Evolutionary conservation across 345 rosid species (phyloP).

Genomic region (Dipteronia dyeriana): DNA sequence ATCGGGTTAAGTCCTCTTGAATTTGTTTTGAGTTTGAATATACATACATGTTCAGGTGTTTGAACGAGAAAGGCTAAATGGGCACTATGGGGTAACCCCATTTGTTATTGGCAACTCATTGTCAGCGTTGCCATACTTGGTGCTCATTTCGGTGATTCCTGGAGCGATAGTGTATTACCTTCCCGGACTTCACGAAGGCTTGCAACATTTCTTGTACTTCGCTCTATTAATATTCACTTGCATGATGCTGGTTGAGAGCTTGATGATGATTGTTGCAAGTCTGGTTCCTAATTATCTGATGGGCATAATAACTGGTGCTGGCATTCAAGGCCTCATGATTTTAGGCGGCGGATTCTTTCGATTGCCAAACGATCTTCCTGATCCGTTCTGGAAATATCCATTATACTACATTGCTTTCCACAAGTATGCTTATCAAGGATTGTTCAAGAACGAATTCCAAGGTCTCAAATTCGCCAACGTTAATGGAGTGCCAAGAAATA

Average conservation of each 20-base stretch:
- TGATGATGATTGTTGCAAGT: conserved; percentile 61
- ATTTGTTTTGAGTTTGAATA: too few relatives aligned
- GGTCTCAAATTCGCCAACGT: conserved; percentile 31
- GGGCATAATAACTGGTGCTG: conserved; percentile 58
- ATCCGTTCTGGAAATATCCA: conserved; percentile 46
- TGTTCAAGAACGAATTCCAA: conserved; percentile 55
- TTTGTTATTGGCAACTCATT: conserved; percentile 48
- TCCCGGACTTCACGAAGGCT: conserved; percentile 39
- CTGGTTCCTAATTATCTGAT: conserved; percentile 48
- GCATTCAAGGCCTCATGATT: conserved; percentile 55
- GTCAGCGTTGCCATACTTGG: conserved; percentile 44
- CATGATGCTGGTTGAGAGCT: conserved; percentile 52
- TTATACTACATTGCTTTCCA: conserved; percentile 51
- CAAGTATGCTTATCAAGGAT: conserved; percentile 47
- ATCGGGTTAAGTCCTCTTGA: too few relatives aligned
- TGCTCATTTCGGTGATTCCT: conserved; percentile 41
- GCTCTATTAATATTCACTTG: conserved; percentile 30
- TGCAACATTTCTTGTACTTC: conserved; percentile 40
- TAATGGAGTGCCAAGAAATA: not conserved
- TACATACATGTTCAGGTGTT: conserved; percentile 34
- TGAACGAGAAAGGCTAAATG: conserved; percentile 53
- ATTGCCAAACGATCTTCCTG: conserved; percentile 48
- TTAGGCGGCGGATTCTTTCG: conserved; percentile 53
- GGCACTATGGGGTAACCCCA: conserved; percentile 48
- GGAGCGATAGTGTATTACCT: conserved; percentile 42